These are phyloP conservation scores for Zhuliangozyma parablackwelliae DNA, from an alignment of 1,139 yeast genomes.

Conservation along the genomic window DNA sequence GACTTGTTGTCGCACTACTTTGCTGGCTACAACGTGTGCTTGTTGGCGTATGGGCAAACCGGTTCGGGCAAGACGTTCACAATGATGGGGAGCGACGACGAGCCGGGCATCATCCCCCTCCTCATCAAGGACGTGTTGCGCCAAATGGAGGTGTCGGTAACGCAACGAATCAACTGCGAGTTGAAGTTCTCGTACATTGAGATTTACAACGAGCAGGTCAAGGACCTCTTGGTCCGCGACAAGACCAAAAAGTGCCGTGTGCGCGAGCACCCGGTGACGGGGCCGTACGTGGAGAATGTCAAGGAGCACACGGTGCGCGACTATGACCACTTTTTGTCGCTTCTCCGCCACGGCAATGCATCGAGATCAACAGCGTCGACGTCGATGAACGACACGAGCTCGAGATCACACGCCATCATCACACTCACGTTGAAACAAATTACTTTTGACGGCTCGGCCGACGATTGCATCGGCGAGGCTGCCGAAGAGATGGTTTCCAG, in stretches of 20 bases:
- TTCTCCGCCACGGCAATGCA: conserved; percentile 43
- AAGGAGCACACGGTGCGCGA: conserved; percentile 43
- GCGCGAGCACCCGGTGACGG: conserved; percentile 56
- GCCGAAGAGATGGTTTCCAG: conserved; percentile 54
- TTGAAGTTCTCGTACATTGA: conserved; percentile 63
- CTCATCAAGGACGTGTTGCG: conserved; percentile 52
- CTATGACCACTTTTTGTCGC: conserved; percentile 40
- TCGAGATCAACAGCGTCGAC: conserved; percentile 67
- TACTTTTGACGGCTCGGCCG: conserved; percentile 19
- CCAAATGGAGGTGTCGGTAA: conserved; percentile 35
- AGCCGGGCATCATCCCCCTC: conserved; percentile 60
- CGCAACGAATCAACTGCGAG: conserved; percentile 45
- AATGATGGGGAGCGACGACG: conserved; percentile 57
- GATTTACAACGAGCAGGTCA: conserved; percentile 68
- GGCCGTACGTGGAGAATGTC: conserved; percentile 69
- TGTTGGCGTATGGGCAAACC: conserved; percentile 77
- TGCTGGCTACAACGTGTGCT: conserved; percentile 69
- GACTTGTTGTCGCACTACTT: conserved; percentile 60
- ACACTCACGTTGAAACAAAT: conserved; percentile 61
- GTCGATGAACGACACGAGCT: conserved; percentile 62
- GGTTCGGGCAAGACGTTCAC: conserved; percentile 71
- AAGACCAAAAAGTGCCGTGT: conserved; percentile 34
- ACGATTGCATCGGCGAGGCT: conserved; percentile 40
- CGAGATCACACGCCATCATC: conserved; percentile 76
- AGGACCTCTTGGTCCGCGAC: conserved; percentile 43